phyloP scores from a whole-genome alignment of 2,329 filamentous ascomycete genomes.

The Davidsoniella virescens region DNA sequence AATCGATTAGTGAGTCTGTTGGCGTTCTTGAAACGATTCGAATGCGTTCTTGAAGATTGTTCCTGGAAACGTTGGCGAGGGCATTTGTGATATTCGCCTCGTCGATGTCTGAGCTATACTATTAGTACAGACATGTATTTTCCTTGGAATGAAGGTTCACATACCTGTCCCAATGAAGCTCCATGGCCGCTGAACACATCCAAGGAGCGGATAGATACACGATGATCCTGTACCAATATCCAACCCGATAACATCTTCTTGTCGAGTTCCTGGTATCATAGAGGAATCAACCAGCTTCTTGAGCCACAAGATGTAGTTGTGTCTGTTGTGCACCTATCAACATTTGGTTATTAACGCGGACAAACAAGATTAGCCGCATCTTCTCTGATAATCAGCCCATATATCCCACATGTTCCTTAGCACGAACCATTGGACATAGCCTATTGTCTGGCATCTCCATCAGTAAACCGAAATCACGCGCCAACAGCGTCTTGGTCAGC shows the following conservation, averaged over 20 bases:
- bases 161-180: conserved; percentile 48
- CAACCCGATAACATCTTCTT: conserved; percentile 46
- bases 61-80: conserved; percentile 47
- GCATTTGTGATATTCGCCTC: conserved; percentile 50
- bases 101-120: conserved; percentile 48
- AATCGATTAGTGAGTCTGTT: conserved; percentile 43
- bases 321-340: conserved; percentile 42
- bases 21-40: conserved; percentile 39
- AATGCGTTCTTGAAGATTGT: conserved; percentile 48
- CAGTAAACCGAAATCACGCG: conserved; percentile 54
- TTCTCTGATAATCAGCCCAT: not conserved
- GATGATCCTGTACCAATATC: conserved; percentile 87
- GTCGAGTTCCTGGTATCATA: conserved; percentile 28
- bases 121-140: not conserved
- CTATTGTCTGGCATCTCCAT: conserved; percentile 61
- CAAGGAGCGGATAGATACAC: conserved; percentile 78
- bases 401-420: not conserved
- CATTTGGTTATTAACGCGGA: not conserved
- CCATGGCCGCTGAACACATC: conserved; percentile 57
- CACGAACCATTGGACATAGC: conserved; percentile 65
- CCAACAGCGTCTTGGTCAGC: conserved; percentile 64
- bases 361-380: not conserved
- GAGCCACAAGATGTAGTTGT: conserved; percentile 86
- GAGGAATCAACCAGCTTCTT: conserved; percentile 65
- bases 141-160: not conserved